Evolutionary conservation across 2,329 filamentous ascomycete species (phyloP), one percentile per base, ranked within the genome.

Genomic region (Apiospora arundinis): DNA sequence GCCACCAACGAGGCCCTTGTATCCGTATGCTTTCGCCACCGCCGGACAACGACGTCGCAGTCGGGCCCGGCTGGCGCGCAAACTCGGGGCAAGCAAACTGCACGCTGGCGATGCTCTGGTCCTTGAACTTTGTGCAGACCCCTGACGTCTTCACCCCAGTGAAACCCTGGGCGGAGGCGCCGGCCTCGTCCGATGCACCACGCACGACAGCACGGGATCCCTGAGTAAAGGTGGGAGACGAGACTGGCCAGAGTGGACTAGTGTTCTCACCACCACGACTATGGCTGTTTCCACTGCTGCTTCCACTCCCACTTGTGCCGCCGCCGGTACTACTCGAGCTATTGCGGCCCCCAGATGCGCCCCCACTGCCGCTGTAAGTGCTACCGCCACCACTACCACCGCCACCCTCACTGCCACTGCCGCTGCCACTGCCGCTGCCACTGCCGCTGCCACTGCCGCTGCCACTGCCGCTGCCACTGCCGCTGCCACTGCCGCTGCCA

Each of bases 1-100:
- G 37, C 32, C 28, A 40, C 56, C 56, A 12, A 6, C 18, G 11
- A 21, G 18, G 18, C 11, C 56, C 28, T 14, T 63, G 56, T 40
- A n/a, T 40, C 4, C 18, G 28, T 18, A 63, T 4, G 56, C 56
- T 14, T 14, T 14, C 32, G n/a, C 56, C 66, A 16, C 32, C 44
- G 37, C 37, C 32, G 7, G 65, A 18, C 6, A 25, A 32, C 25
- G 44, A 37, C 16, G 66, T 68, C 25, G 66, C 66, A 28, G 66
- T 68, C 18, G 66, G 66, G 25, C 44, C 66, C 2, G 44, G 66
- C 25, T 28, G 44, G n/a, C 46, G 18, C 8, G 21, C 25, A 45
- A 28, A 68, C 44, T 45, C 46, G 9, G 66, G 66, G 18, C 44
- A 68, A n/a, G 66, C 66, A 4, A 68, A 68, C 7, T 68, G 66